Evolutionary conservation across 2,329 filamentous ascomycete species (phyloP), one percentile per base, ranked within the genome.

Genomic region (Ophiostoma sp.): DNA sequence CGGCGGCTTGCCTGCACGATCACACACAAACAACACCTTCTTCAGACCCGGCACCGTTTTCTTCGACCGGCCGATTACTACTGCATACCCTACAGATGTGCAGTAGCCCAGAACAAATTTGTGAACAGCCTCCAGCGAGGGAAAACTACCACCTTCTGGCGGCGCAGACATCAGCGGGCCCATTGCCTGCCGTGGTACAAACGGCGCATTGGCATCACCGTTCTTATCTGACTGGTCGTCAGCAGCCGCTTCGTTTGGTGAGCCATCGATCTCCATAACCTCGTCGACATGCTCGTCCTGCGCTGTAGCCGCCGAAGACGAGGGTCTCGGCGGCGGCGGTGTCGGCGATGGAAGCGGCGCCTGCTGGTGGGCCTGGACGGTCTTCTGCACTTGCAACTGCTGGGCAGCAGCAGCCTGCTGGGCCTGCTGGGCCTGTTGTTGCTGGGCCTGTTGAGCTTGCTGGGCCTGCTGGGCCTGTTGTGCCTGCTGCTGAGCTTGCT

Each of bases 11-110:
- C 87, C 87, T 3, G 86, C 86, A 68, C 86, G 82, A 73, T 89
- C 87, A 74, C 87, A 89, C 18, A 89, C 87, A 70, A 89, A 86
- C 11, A 89, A 79, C 14, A 89, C 87, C 76, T 89, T 89, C 74
- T 89, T 89, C 71, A 89, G 74, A 0, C 87, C 87, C 6, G 86
- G 84, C 1, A 89, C 86, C 1, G 85, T 87, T 78, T 89, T 89
- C 75, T 89, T 89, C 0, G 87, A 89, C 47, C 87, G 81, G 1
- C 87, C 87, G 75, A 89, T 89, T 70, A 89, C 87, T 66, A 89
- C 87, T 7, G 87, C 87, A 75, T 89, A 89, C 64, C 87, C 87
- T 60, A 89, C 86, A 16, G 86, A 87, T 0, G 86, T 87, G 74
- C 86, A 88, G 74, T 89, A 88, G n/a, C 81, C 79, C 69, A 89